Conservation (phyloP, 228 moss, liverwort and hornwort species). For the Sphagnum fallax region DNA sequence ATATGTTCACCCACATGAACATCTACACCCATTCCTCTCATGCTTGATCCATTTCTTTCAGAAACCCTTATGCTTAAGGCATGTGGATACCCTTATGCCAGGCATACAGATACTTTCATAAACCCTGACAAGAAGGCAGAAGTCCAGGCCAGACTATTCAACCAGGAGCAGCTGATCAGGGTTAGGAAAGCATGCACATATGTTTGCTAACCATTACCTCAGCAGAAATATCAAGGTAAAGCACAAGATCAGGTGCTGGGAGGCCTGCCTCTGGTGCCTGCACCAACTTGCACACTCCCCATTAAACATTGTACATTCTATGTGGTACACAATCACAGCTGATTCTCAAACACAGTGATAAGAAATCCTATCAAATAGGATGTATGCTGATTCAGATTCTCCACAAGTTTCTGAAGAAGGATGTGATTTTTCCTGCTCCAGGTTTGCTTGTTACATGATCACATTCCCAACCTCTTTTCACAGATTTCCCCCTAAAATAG, state of each 20-base stretch:
- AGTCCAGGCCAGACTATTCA: neutral
- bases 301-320: neutral
- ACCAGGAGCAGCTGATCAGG: neutral
- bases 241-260: slow-evolving; percentile 89
- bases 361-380: neutral
- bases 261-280: slow-evolving; percentile 84
- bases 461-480: too few species aligned
- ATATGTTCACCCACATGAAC: too few species aligned
- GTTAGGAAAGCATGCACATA: neutral
- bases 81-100: too few species aligned
- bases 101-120: too few species aligned
- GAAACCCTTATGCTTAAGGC: too few species aligned
- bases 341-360: neutral
- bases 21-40: too few species aligned
- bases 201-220: slow-evolving; percentile 32
- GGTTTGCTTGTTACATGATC: too few species aligned
- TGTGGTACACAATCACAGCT: too few species aligned
- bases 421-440: neutral
- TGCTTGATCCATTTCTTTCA: too few species aligned
- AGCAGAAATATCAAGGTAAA: slow-evolving; percentile 81
- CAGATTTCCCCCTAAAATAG: too few species aligned
- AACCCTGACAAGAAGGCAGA: too few species aligned
- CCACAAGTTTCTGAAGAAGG: neutral
- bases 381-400: neutral
- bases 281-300: neutral